Base-by-base conservation (phyloP, 169 alveolate species). In the Theileria orientalis region DNA sequence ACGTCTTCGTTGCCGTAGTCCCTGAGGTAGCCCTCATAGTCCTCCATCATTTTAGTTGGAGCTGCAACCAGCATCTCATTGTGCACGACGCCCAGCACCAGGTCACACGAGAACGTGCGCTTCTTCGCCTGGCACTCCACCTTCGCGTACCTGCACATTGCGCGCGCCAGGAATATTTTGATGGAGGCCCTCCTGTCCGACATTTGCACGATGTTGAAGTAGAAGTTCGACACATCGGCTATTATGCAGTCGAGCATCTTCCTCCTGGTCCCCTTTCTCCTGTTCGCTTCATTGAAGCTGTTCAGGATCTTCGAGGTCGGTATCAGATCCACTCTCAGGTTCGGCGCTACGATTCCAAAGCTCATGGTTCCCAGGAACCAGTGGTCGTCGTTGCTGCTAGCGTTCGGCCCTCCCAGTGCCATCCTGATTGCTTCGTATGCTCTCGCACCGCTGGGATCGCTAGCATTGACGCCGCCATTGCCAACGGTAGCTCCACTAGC, bases 281-380 rank as follows among this genome's bases (percentile, higher is more conserved):
- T n/a, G n/a, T n/a, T n/a, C n/a, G n/a, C n/a, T n/a, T n/a, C n/a
- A 9, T 37, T 37, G 44, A 7, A 5, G 16, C 9, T 37, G 9
- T 37, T 37, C 16, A 9, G 44, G 9, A 37, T 9, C 21, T 14
- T 56, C 6, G 66, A 2, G 6, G 21, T 14, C 1, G 66, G 66
- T 23, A 56, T 56, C 1, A 56, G 35, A 0, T 6, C 21, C 0
- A 56, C 66, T 33, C 46, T 29, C 0, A 56, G 42, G 37, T 56
- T 56, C 21, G 66, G 66, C 11, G 66, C 66, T n/a, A 56, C 21
- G 41, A 56, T 56, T 5, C 66, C 66, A 25, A 56, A 56, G 42
- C 44, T 27, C 66, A 56, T 27, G 0, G 14, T 14, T 3, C 66
- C 66, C 37, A 56, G 41, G 32, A 56, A 56, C 66, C 66, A 56